Evolutionary conservation across 2,329 filamentous ascomycete genomes (phyloP).

Genomic region (Phaeosphaeria sp.): DNA sequence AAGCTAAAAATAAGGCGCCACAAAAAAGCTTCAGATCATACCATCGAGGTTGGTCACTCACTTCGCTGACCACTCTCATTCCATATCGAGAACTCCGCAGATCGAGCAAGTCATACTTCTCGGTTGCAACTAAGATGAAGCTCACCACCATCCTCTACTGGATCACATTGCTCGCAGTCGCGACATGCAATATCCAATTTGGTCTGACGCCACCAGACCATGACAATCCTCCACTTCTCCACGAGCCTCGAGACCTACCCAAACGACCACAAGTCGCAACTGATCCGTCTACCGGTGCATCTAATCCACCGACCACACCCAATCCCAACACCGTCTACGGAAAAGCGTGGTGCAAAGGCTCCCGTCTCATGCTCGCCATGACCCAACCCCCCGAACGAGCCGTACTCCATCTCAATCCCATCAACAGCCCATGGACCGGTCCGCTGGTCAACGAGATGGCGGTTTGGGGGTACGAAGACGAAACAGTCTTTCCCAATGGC

Average conservation of each 20-base stretch:
- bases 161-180: background rate
- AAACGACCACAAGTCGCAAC: background rate
- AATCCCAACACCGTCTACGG: background rate
- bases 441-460: background rate
- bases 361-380: background rate
- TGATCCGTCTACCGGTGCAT: background rate
- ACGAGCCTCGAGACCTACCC: background rate
- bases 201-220: background rate
- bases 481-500: background rate
- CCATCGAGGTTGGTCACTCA: background rate
- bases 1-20: background rate
- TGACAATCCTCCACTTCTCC: background rate
- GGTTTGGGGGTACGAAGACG: background rate
- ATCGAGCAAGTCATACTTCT: no score
- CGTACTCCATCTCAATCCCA: background rate
- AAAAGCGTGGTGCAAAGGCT: background rate
- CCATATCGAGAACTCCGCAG: background rate
- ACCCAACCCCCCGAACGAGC: background rate
- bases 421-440: background rate
- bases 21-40: background rate
- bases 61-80: background rate
- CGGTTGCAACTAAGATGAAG: background rate
- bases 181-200: background rate
- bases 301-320: background rate
- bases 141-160: background rate